A percentile compares a stretch with the other conserved stretches of the same genome.
These are phyloP conservation scores for Heliamphora exappendiculata DNA, from an alignment of 148 eudicot species.

Conservation along the genomic window DNA sequence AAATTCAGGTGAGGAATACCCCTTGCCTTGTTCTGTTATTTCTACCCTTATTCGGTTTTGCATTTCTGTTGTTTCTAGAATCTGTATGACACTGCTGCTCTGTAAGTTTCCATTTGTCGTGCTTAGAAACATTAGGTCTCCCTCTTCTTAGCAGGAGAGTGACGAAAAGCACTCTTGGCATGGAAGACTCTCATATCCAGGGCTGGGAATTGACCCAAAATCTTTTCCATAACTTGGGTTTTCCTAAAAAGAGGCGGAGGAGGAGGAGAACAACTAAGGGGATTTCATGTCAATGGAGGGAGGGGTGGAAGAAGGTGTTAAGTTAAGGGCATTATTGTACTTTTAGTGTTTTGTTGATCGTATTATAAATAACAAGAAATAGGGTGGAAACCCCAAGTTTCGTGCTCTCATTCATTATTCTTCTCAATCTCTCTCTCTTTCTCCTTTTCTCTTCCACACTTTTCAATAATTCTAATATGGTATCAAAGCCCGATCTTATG, in stretches of 20 bases:
- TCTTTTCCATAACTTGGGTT: neutral
- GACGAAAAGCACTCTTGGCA: neutral
- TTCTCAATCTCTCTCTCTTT: too few species aligned
- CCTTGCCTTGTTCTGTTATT: neutral
- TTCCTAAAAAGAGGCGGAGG: neutral
- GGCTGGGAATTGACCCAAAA: neutral
- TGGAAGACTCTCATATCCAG: neutral
- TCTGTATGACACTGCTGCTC: neutral
- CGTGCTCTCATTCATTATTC: too few species aligned
- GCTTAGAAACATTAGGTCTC: neutral
- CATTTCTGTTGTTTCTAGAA: neutral
- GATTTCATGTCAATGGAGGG: neutral
- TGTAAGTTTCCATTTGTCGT: too few species aligned
- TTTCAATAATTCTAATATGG: too few species aligned
- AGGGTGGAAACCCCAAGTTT: too few species aligned
- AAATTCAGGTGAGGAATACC: neutral
- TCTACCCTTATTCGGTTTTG: neutral
- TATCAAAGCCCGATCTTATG: too few species aligned
- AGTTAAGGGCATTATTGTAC: too few species aligned
- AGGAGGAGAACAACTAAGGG: neutral
- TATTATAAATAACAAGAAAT: too few species aligned
- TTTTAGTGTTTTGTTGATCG: too few species aligned
- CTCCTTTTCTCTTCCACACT: too few species aligned
- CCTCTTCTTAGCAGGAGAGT: neutral
- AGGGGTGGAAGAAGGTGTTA: slow-evolving; percentile 9